A percentile compares a stretch with the other conserved stretches of the same genome.
phyloP scores from a whole-genome alignment of 352 stramenopile genomes.

The Elongisporangium prolatum region DNA sequence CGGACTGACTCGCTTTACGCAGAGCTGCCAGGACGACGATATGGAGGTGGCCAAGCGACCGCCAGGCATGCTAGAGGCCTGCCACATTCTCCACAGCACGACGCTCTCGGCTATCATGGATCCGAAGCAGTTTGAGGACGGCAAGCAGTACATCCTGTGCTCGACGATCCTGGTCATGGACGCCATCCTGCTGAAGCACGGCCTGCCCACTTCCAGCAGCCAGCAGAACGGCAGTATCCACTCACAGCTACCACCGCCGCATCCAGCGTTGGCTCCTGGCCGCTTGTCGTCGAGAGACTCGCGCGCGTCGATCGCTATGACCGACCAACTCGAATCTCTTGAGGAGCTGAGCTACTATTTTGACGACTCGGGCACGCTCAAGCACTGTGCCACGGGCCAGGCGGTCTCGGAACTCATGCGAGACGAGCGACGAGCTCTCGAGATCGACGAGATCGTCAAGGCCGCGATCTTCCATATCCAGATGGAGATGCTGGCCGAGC shows the following conservation, averaged over 20 bases:
- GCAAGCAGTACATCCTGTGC: slow-evolving; percentile 77
- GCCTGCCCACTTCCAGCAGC: slow-evolving; percentile 20
- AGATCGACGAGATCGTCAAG: slow-evolving; percentile 79
- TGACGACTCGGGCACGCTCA: slow-evolving; percentile 56
- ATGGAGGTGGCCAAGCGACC: slow-evolving; percentile 56
- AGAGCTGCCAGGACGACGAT: slow-evolving; percentile 78
- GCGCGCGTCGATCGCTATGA: slow-evolving; percentile 40
- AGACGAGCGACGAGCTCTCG: slow-evolving; percentile 52
- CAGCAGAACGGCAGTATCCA: slow-evolving; percentile 7
- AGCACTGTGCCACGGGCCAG: slow-evolving; percentile 67
- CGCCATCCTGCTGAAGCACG: slow-evolving; percentile 40
- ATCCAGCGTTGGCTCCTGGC: slow-evolving; percentile 13
- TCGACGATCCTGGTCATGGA: slow-evolving; percentile 27
- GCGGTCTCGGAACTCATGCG: slow-evolving; percentile 76
- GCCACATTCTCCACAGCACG: slow-evolving; percentile 48
- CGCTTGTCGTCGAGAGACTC: slow-evolving; percentile 7
- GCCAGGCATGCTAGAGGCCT: slow-evolving; percentile 46
- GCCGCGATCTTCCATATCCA: slow-evolving; percentile 83
- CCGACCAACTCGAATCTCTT: slow-evolving; percentile 65
- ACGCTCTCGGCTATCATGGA: slow-evolving; percentile 39
- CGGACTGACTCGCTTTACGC: slow-evolving; percentile 2
- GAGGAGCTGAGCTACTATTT: slow-evolving; percentile 82
- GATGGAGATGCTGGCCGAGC: slow-evolving; percentile 78
- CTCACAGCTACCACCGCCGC: slow-evolving; percentile 7
- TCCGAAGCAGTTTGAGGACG: slow-evolving; percentile 40